A percentile compares a stretch with the other conserved stretches of the same genome.
Evolutionary conservation across 1,284 basidiomycete genomes (phyloP).

Genomic region (Rhodotorula glutinis): DNA sequence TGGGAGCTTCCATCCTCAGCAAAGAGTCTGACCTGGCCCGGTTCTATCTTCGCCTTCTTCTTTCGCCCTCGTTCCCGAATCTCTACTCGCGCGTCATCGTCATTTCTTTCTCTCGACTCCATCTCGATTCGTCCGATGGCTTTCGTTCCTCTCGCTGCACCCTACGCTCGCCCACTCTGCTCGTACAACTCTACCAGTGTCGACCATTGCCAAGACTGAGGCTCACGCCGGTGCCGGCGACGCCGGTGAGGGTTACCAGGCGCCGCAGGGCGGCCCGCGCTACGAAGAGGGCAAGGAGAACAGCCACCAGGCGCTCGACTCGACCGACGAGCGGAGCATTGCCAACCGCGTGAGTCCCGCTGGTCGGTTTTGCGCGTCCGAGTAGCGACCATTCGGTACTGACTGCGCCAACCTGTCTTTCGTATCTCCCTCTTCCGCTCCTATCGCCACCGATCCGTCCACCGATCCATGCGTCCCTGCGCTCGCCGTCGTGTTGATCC

Average conservation of each 20-base stretch:
- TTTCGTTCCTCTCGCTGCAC: too few relatives aligned
- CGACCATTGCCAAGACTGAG: slow-evolving; percentile 26
- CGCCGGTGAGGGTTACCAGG: slow-evolving; percentile 25
- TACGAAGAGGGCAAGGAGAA: slow-evolving; percentile 37
- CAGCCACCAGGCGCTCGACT: slow-evolving; percentile 31
- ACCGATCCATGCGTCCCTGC: too few relatives aligned
- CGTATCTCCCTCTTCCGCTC: neutral
- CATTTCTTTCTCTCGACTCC: neutral
- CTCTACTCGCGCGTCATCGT: neutral
- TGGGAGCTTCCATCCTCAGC: too few relatives aligned
- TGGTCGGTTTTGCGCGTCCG: neutral
- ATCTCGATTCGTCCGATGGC: too few relatives aligned
- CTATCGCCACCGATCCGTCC: neutral
- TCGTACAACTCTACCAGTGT: slow-evolving; percentile 10
- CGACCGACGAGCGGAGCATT: slow-evolving; percentile 35
- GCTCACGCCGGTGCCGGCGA: slow-evolving; percentile 36
- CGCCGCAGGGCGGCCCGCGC: slow-evolving; percentile 6
- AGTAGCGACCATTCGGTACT: neutral
- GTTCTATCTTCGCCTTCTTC: neutral
- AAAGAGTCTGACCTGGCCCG: too few relatives aligned
- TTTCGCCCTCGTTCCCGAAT: neutral
- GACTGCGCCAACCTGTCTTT: neutral
- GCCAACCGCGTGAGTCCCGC: slow-evolving; percentile 38
- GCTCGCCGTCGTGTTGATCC: too few relatives aligned
- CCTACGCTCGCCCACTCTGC: neutral